Evolutionary conservation across 2,329 filamentous ascomycete species (phyloP), one percentile per base, ranked within the genome.

Genomic region (Colletotrichum sojae): DNA sequence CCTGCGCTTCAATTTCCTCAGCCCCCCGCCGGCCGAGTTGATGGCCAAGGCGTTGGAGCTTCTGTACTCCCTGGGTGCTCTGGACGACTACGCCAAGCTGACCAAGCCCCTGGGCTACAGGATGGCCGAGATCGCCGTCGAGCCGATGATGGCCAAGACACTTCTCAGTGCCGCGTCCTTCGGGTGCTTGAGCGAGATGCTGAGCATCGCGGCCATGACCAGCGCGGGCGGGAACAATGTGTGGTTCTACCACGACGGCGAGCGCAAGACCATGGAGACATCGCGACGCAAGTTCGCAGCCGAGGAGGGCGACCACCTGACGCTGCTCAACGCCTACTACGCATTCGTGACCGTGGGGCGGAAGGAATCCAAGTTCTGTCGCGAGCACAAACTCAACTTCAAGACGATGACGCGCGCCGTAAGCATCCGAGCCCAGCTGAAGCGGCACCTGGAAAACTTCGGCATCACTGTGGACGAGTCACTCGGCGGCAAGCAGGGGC

Each of bases 81-180:
- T 99, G 13, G 95, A 98, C 75, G 90, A 92, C 60, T 95, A 97
- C 76, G 94, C 94, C 15, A 97, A 95, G 77, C 88, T 99, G 31
- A 98, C 95, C 2, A 91, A 89, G 73, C 95, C 96, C 0, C 84
- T 98, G n/a, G 96, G 96, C 1, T 85, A 89, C 69, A 89, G 94
- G 51, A 98, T 98, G 94, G 95, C 96, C 0, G 95, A 98, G 78
- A 84, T 99, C 51, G 92, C 95, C 0, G 89, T 98, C 8, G 94
- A 97, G 74, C 96, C 96, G 0, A 98, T 98, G 94, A 96, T 98
- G 88, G 94, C 92, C 6, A 97, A 95, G 81, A 93, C 92, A 0
- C 85, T 98, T 5, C 88, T 98, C 9, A 89, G 91, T 18, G 92
- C 95, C 0, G 83, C 89, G 5, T 85, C 87, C 0, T 97, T 97